Evolutionary conservation across 306 rosid genomes (phyloP).

Genomic region (Quercus alba): DNA sequence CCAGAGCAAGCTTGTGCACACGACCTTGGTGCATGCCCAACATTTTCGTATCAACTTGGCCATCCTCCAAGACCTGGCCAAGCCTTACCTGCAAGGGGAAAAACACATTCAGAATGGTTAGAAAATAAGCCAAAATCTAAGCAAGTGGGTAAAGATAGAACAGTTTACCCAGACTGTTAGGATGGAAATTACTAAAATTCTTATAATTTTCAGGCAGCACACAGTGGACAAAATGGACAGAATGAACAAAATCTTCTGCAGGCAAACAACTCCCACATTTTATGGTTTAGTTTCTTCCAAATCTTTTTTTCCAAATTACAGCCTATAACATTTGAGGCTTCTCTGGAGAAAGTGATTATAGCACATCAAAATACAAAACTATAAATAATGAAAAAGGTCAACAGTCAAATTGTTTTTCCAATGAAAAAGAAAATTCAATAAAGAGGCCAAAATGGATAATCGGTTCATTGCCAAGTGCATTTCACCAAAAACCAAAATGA

Average conservation of each 20-base stretch:
- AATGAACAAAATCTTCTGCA: neutral
- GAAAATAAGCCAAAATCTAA: slow-evolving; percentile 8
- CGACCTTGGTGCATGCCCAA: slow-evolving; percentile 49
- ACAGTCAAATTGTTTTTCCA: neutral
- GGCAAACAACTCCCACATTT: neutral
- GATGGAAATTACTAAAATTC: neutral
- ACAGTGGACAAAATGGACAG: neutral
- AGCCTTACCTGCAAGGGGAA: slow-evolving; percentile 48
- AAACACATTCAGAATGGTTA: slow-evolving; percentile 7
- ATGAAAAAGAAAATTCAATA: neutral
- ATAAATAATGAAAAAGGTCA: neutral
- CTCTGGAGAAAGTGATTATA: neutral
- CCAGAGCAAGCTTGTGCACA: slow-evolving; percentile 62
- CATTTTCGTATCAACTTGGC: slow-evolving; percentile 37
- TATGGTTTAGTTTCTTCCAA: neutral
- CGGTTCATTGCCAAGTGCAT: neutral
- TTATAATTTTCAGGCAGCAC: neutral
- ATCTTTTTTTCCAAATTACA: neutral
- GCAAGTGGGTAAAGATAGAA: neutral
- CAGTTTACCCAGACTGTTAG: neutral
- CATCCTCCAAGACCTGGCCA: slow-evolving; percentile 46
- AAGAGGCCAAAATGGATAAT: neutral
- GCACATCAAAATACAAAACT: neutral
- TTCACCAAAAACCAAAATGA: neutral
- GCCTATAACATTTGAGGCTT: neutral